phyloP scores from a whole-genome alignment of 345 rosid genomes.

The Combretum micranthum region DNA sequence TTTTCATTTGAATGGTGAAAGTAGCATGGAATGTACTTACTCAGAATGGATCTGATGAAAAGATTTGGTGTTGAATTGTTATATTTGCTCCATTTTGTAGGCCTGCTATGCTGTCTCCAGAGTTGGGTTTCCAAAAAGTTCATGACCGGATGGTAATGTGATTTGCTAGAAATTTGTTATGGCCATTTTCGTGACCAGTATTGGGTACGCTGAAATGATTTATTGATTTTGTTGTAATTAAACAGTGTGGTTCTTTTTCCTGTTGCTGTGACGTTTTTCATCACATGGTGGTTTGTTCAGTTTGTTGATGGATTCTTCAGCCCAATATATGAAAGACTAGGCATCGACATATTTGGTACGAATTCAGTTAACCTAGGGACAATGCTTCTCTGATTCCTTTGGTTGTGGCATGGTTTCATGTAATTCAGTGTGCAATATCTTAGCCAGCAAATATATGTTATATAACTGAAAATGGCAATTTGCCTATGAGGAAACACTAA shows the following conservation, averaged over 20 bases:
- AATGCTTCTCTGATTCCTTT: neutral
- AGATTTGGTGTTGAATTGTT: neutral
- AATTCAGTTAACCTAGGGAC: conserved; percentile 1
- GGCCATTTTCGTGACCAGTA: neutral
- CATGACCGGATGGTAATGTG: conserved; percentile 79
- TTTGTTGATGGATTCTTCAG: conserved; percentile 87
- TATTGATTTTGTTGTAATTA: conserved; percentile 14
- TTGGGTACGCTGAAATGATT: neutral
- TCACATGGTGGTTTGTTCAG: conserved; percentile 83
- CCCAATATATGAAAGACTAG: conserved; percentile 69
- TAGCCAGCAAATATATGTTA: neutral
- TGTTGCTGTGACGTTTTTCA: conserved; percentile 71
- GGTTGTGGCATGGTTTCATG: neutral
- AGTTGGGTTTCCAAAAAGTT: conserved; percentile 93
- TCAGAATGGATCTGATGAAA: too few relatives aligned
- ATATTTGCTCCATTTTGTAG: conserved; percentile 29
- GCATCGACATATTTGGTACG: conserved; percentile 76
- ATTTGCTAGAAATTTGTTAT: conserved; percentile 3
- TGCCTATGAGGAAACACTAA: too few relatives aligned
- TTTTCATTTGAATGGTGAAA: too few relatives aligned
- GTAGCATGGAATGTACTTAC: too few relatives aligned
- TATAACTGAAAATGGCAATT: too few relatives aligned
- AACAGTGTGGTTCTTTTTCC: conserved; percentile 86
- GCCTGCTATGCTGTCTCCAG: conserved; percentile 78
- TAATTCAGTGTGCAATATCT: neutral